Base-by-base conservation (phyloP, 2,329 filamentous ascomycete species). In the Monosporascus sp. region DNA sequence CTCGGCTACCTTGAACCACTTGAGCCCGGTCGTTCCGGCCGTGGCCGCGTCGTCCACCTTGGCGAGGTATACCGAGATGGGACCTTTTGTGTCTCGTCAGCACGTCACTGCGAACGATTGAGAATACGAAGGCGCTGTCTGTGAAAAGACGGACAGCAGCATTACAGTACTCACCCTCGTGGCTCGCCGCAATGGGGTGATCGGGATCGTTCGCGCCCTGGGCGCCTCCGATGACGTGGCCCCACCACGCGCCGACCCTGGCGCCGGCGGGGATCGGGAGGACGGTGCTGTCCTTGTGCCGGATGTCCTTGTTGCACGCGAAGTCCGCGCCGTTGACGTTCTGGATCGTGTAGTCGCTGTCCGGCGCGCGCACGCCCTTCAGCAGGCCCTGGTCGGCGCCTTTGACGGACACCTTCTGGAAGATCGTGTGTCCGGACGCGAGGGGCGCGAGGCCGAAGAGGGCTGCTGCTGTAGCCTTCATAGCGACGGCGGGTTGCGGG, bases 1-100 rank as follows among this genome's bases (percentile, higher is more conserved):
- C 61, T 77, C 72, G 57, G 70, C 72, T 50, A 81, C 70, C 69
- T 82, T 82, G 70, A 81, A 79, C 77, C 77, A 81, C 31, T 68
- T 65, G 7, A 70, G 67, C 25, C 70, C 69, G 1, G 63, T 60
- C 7, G 70, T 63, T 5, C 66, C 62, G 8, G 74, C 68, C 1
- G 67, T 72, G 14, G 72, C 71, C 1, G 78, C 76, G 52, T 78
- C 72, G 55, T 68, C 63, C 18, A 80, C 78, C 60, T 76, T 74
- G 53, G 75, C 72, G 49, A 79, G 70, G 61, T 79, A 79, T 15
- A 75, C 69, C 20, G 72, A 69, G 51, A 80, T 72, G 2, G 77
- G 77, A 3, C 77, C 76, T 71, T 53, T 31, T 25, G 3, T 5
- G 31, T 3, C 24, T 31, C 43, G n/a, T 46, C 14, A 46, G 43